phyloP scores from a whole-genome alignment of 2,329 filamentous ascomycete species.

The Colletotrichum sidae region DNA sequence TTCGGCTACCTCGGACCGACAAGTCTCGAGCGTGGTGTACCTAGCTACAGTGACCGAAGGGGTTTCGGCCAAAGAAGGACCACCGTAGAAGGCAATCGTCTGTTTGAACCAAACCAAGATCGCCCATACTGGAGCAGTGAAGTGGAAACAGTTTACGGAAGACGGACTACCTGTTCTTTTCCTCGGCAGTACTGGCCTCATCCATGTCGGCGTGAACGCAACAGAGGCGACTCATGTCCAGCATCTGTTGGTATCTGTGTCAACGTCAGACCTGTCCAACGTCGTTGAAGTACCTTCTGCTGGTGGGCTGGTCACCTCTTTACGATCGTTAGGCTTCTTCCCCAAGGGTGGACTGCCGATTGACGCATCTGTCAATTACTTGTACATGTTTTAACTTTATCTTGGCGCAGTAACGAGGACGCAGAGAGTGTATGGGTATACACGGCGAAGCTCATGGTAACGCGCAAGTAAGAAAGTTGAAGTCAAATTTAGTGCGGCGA shows the following conservation, averaged over 20 bases:
- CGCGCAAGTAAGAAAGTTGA: not conserved
- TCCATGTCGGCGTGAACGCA: not conserved
- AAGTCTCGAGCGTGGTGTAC: conserved; percentile 28
- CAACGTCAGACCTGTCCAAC: not conserved
- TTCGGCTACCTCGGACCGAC: conserved; percentile 29
- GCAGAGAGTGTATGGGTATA: conserved; percentile 26
- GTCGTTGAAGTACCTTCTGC: not conserved
- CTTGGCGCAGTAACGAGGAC: conserved; percentile 3
- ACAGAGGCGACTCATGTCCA: not conserved
- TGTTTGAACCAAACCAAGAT: conserved; percentile 40
- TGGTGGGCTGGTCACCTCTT: not conserved
- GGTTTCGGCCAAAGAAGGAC: conserved; percentile 40
- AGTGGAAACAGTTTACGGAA: conserved; percentile 37
- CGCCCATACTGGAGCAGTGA: conserved; percentile 32
- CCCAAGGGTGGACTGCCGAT: conserved; percentile 1
- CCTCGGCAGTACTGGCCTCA: conserved; percentile 24
- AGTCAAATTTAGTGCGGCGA: not conserved
- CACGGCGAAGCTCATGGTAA: conserved; percentile 11
- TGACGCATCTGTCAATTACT: conserved; percentile 3
- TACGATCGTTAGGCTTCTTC: not conserved
- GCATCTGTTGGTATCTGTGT: not conserved
- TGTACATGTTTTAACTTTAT: conserved; percentile 8
- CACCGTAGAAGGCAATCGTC: conserved; percentile 41
- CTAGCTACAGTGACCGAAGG: conserved; percentile 25
- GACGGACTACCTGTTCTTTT: conserved; percentile 41